Evolutionary conservation across 257 asterid species (phyloP).

Genomic region (Salvia rosmarinus): DNA sequence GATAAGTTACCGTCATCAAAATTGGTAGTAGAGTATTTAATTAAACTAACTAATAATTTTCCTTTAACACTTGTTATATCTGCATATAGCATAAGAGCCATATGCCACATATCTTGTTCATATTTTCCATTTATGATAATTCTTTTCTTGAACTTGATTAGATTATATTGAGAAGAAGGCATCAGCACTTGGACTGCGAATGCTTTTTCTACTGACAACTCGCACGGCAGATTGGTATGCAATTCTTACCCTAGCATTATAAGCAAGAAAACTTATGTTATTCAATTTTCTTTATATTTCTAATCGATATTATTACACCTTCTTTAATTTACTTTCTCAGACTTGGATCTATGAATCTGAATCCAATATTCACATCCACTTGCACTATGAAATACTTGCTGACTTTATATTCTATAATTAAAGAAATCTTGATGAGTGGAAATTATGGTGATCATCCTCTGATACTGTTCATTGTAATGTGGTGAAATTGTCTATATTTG

Average conservation of each 20-base stretch:
- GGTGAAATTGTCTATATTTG: background rate
- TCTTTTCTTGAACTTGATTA: constrained; percentile 38
- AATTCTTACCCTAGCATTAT: constrained; percentile 8
- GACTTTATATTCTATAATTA: background rate
- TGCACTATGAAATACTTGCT: background rate
- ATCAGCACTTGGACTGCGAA: constrained; percentile 69
- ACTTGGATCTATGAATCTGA: background rate
- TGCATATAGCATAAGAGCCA: constrained; percentile 11
- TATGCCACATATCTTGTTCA: background rate
- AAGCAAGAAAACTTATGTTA: background rate
- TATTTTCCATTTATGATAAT: constrained; percentile 13
- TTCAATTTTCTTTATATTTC: background rate
- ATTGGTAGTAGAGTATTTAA: background rate
- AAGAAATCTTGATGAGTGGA: background rate
- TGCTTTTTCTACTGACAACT: constrained; percentile 86
- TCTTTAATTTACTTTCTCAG: background rate
- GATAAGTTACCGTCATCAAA: background rate
- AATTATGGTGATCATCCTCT: too few relatives aligned
- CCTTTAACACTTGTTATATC: background rate
- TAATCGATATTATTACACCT: background rate
- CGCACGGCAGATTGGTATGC: constrained; percentile 95
- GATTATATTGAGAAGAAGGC: constrained; percentile 96
- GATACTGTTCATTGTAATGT: too few relatives aligned
- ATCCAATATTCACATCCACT: background rate
- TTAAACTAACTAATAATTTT: background rate